phyloP scores from a whole-genome alignment of 306 rosid species.

The Psophocarpus tetragonolobus region DNA sequence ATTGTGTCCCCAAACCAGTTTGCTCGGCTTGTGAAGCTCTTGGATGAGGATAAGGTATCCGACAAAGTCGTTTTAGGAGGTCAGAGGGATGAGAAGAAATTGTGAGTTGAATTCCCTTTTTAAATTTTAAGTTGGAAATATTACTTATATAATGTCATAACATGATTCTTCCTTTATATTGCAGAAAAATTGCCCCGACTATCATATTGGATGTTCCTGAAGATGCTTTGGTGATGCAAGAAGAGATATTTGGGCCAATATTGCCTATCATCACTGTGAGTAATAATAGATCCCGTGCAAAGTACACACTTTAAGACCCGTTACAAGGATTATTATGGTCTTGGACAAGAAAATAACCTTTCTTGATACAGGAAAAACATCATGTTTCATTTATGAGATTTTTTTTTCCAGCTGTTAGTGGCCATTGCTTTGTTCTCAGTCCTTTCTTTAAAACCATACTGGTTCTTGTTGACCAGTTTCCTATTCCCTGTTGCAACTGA shows the following conservation, averaged over 20 bases:
- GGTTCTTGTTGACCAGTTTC: neutral
- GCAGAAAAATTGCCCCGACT: conserved; percentile 84
- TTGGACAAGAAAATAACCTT: neutral
- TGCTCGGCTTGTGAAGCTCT: conserved; percentile 56
- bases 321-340: neutral
- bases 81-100: conserved; percentile 60
- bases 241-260: conserved; percentile 84
- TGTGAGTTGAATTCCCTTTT: conserved; percentile 51
- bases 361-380: conserved; percentile 3
- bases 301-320: conserved; percentile 1
- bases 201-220: conserved; percentile 69
- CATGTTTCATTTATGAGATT: neutral
- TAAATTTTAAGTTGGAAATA: conserved; percentile 23
- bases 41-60: conserved; percentile 67
- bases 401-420: neutral
- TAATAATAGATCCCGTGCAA: too few species aligned
- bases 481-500: neutral
- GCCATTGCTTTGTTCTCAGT: neutral
- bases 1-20: conserved; percentile 67
- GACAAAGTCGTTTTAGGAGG: conserved; percentile 79
- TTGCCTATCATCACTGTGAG: conserved; percentile 76
- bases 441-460: neutral
- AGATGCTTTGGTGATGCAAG: conserved; percentile 70
- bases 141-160: neutral
- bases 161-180: conserved; percentile 18